A percentile compares a stretch with the other conserved stretches of the same genome.
Conservation (phyloP, 306 rosid species). For the Erythrophleum fordii region DNA sequence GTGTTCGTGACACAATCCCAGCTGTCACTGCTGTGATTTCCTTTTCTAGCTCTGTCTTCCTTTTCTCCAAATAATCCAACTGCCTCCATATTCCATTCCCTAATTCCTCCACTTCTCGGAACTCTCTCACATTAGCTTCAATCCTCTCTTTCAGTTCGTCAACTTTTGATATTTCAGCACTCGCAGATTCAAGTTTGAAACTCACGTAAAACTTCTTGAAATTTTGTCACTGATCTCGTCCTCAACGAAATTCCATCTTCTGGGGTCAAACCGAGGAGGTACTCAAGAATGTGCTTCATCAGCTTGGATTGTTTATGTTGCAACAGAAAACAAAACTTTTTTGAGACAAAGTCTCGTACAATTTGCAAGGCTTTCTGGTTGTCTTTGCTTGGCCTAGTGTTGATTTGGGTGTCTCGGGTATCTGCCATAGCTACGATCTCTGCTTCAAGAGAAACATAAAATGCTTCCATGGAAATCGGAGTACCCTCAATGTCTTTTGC, state of each 20-base stretch:
- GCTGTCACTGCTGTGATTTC: slow-evolving; percentile 32
- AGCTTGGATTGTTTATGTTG: no score
- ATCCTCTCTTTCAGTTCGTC: slow-evolving; percentile 19
- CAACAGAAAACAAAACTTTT: no score
- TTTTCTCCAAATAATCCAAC: slow-evolving; percentile 8
- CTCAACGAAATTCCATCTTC: slow-evolving; percentile 31
- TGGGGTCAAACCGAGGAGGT: slow-evolving; percentile 30
- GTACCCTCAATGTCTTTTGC: no score
- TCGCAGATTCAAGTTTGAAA: slow-evolving; percentile 31
- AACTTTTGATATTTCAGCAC: neutral
- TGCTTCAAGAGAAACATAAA: no score
- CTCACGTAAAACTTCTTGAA: slow-evolving; percentile 26
- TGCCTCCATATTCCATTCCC: slow-evolving; percentile 14
- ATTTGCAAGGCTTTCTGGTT: slow-evolving; percentile 25
- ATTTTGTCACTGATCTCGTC: slow-evolving; percentile 25
- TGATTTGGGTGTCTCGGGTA: no score
- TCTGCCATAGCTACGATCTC: no score
- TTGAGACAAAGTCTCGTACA: no score
- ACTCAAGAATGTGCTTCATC: slow-evolving; percentile 21
- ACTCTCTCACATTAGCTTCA: slow-evolving; percentile 34
- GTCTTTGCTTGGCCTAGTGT: slow-evolving; percentile 36
- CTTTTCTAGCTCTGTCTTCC: slow-evolving; percentile 42
- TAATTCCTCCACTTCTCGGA: slow-evolving; percentile 3
- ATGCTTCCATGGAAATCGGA: no score
- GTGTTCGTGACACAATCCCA: no score